These are phyloP conservation scores for Massospora cicadina DNA, from an alignment of 371 early-diverging fungal genomes.

Conservation along the genomic window DNA sequence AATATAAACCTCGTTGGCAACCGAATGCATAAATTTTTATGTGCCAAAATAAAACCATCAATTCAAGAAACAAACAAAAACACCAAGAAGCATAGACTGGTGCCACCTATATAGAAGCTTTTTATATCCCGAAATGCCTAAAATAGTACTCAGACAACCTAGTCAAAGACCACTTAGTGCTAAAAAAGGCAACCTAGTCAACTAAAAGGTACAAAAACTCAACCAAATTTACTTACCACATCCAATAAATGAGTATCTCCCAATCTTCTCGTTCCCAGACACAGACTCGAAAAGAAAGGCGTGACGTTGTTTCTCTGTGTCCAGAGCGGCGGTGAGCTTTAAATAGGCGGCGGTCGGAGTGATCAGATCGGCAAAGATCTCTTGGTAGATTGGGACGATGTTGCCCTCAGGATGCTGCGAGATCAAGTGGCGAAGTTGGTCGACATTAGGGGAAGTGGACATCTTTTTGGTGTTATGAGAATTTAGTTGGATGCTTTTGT, in stretches of 20 bases:
- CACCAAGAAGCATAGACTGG: too few relatives aligned
- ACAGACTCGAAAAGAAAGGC: conserved; percentile 93
- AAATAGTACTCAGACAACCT: too few relatives aligned
- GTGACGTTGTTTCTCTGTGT: conserved; percentile 17
- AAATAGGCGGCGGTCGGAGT: conserved; percentile 95
- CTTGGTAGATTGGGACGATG: conserved; percentile 73
- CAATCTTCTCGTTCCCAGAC: conserved; percentile 80
- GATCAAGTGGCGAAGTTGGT: conserved; percentile 43
- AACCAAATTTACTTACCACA: conserved; percentile 52
- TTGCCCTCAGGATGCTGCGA: conserved; percentile 35
- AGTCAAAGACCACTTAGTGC: too few relatives aligned
- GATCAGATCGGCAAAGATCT: conserved; percentile 74
- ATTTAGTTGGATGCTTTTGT: conserved; percentile 12
- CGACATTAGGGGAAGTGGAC: conserved; percentile 18
- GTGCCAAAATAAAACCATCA: too few relatives aligned
- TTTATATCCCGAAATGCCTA: too few relatives aligned
- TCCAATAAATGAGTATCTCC: conserved; percentile 89
- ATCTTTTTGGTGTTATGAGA: background rate
- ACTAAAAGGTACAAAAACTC: background rate
- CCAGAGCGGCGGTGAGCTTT: conserved; percentile 37
- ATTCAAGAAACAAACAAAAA: too few relatives aligned
- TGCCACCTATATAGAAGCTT: too few relatives aligned
- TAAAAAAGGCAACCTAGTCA: too few relatives aligned
- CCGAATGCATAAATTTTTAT: too few relatives aligned
- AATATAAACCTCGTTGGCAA: too few relatives aligned